A percentile compares a stretch with the other conserved stretches of the same genome.
Conservation (phyloP, 2,329 filamentous ascomycete species). For the Phialophora chinensis region DNA sequence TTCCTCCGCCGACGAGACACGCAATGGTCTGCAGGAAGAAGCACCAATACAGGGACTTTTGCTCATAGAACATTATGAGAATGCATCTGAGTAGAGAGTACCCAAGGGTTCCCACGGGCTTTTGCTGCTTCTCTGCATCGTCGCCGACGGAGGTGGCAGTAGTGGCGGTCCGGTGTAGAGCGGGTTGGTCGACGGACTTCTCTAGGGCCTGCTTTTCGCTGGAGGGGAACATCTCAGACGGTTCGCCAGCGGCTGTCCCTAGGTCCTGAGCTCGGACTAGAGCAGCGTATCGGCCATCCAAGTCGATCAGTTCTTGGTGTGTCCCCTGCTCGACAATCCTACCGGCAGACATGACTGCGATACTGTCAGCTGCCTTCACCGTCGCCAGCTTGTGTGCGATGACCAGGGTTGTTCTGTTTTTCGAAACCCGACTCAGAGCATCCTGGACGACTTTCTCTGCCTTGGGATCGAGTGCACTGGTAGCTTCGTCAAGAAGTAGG, state of each 20-base stretch:
- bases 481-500: conserved; percentile 77
- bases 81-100: conserved; percentile 47
- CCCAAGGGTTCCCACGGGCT: conserved; percentile 30
- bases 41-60: conserved; percentile 46
- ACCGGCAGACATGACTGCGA: conserved; percentile 76
- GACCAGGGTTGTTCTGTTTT: conserved; percentile 72
- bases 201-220: conserved; percentile 24
- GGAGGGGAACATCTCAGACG: conserved; percentile 2
- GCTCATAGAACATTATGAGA: conserved; percentile 45
- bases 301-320: conserved; percentile 71
- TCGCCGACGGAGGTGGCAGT: conserved; percentile 26
- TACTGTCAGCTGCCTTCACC: conserved; percentile 76
- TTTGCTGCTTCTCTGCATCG: conserved; percentile 32
- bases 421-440: conserved; percentile 60
- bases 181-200: conserved; percentile 16
- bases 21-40: conserved; percentile 43
- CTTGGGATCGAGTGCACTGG: conserved; percentile 66
- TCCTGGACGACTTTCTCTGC: conserved; percentile 61
- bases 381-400: conserved; percentile 77
- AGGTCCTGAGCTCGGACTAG: conserved; percentile 58
- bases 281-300: conserved; percentile 65
- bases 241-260: conserved; percentile 35
- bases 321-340: conserved; percentile 74
- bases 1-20: conserved; percentile 47
- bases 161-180: conserved; percentile 28